Base-by-base conservation (phyloP, 371 early-diverging fungal genomes). In the Entomophthora muscae region DNA sequence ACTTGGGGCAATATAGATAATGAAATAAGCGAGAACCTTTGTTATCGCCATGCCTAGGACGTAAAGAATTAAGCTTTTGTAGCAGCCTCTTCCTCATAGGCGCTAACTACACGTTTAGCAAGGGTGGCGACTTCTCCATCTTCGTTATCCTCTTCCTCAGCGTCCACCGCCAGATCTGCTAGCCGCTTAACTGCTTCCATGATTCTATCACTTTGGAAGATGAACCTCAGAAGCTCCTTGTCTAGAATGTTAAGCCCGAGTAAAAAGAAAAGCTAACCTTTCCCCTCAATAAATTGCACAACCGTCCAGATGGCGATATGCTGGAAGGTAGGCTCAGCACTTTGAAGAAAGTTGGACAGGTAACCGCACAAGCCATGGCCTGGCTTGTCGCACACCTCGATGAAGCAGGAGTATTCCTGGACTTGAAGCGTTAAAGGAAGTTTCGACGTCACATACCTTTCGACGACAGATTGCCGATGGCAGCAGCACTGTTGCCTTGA, bases 251-350 rank as follows among this genome's bases (percentile, higher is more conserved):
- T 57, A 2, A 57, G 29, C 10, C 21, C 2, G 30, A 13, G 58
- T 13, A 28, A 30, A 2, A 26, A 64, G 61, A 62, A 60, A 22
- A 65, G 55, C 26, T 64, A 70, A 75, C 83, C 78, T 58, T 69
- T 74, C 10, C 81, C 82, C 63, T 89, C 88, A 63, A 87, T 68
- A 67, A 89, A 84, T 71, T 89, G 88, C 31, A 88, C 83, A 64
- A 91, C 79, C 17, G 91, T 90, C 92, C 92, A 91, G n/a, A 91
- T 79, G 3, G 87, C 89, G 68, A 91, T 86, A 66, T 89, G 89
- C 66, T 86, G 85, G 67, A 88, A 86, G 22, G 86, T 83, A 63
- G 80, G 71, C 62, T 86, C 89, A 53, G 76, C 75, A 28, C 76
- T 75, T 58, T 83, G 82, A 30, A 90, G 69, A 70, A 90, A 91